These are phyloP conservation scores for Pyrus betulifolia DNA, from an alignment of 306 rosid genomes.

Conservation along the genomic window DNA sequence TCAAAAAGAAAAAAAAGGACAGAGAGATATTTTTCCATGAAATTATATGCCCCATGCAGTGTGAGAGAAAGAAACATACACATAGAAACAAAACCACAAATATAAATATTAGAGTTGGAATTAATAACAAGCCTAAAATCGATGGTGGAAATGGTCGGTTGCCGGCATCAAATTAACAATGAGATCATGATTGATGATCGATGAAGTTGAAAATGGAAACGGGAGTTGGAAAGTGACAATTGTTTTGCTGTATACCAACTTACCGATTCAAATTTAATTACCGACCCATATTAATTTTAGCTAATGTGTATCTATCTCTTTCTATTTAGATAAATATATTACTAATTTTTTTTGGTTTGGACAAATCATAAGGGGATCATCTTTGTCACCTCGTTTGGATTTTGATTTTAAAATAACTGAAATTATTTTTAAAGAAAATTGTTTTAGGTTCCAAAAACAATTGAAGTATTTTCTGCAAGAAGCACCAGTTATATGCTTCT, in stretches of 20 bases:
- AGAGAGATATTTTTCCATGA: background rate
- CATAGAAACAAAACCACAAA: background rate
- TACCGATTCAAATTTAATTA: background rate
- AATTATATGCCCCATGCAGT: background rate
- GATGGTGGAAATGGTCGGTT: slow-evolving; percentile 19
- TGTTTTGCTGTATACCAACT: background rate
- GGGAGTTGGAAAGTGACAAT: slow-evolving; percentile 1
- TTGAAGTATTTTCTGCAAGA: too few species aligned
- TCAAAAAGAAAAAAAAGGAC: background rate
- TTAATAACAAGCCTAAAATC: background rate
- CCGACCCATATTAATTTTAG: background rate
- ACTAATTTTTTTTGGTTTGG: background rate
- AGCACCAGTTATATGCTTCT: too few species aligned
- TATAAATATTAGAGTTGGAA: background rate
- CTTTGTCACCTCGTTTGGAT: background rate
- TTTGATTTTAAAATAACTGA: too few species aligned
- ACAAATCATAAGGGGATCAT: background rate
- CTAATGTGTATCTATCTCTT: background rate
- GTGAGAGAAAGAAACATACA: background rate
- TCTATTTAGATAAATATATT: background rate
- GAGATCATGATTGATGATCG: background rate
- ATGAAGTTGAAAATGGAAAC: slow-evolving; percentile 2
- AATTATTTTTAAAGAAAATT: too few species aligned
- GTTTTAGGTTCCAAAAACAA: too few species aligned
- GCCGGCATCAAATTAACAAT: background rate